Conservation (phyloP, 805 yeast genomes). For the Hanseniaspora guilliermondii region DNA sequence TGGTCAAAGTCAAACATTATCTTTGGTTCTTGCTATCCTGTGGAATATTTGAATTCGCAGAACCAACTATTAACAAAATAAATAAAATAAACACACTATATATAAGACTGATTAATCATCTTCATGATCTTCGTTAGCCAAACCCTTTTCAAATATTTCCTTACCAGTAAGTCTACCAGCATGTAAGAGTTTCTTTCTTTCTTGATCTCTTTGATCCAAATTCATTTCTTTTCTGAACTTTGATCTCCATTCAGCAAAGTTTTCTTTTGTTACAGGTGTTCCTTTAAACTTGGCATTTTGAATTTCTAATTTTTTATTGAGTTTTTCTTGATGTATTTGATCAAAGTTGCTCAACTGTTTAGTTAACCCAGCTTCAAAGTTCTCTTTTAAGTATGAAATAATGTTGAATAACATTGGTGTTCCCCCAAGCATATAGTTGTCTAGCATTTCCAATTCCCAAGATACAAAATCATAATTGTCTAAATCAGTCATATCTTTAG, state of each 20-base stretch:
- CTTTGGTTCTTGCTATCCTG: conserved; percentile 31
- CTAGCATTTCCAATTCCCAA: conserved; percentile 16
- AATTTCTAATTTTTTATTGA: conserved; percentile 55
- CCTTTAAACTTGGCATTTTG: conserved; percentile 87
- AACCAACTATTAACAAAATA: background rate
- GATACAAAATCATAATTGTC: conserved; percentile 2
- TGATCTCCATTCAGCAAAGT: conserved; percentile 61
- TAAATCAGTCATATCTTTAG: conserved; percentile 1
- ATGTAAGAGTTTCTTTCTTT: conserved; percentile 46
- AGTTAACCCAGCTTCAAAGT: conserved; percentile 57
- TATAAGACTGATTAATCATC: conserved; percentile 18
- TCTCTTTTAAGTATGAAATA: conserved; percentile 65
- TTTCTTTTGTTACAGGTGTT: conserved; percentile 71
- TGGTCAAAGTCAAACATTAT: conserved; percentile 84
- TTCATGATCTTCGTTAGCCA: conserved; percentile 50
- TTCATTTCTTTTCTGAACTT: conserved; percentile 61
- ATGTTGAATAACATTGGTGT: conserved; percentile 84
- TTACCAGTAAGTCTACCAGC: conserved; percentile 73
- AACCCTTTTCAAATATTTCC: conserved; percentile 81
- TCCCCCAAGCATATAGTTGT: conserved; percentile 60
- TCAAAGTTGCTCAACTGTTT: conserved; percentile 45
- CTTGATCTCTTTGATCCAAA: conserved; percentile 45
- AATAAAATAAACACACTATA: background rate
- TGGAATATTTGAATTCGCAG: background rate
- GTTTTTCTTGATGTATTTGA: conserved; percentile 43